Evolutionary conservation across 768 basidiomycete species (phyloP), one percentile per base, ranked within the genome.

Genomic region (Pleurotus ostreatus): DNA sequence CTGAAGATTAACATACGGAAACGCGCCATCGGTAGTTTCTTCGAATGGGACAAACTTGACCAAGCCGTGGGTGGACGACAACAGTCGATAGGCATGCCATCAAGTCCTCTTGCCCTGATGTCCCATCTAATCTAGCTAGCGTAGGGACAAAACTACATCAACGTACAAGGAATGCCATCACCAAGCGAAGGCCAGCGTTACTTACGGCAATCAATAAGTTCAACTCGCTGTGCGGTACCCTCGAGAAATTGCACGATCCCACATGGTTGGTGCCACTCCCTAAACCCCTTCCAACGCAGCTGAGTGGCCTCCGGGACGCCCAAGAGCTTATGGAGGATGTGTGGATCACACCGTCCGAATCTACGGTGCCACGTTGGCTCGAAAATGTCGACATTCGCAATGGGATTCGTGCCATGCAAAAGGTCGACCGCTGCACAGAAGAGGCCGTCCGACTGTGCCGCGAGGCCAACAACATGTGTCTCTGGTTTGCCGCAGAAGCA

Each of bases 1-100:
- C 62, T 74, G 23, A 78, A 77, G 55, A 71, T 74, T n/a, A 74
- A 70, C 48, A 71, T 76, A 5, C 57, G 68, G 8, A 71, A 70
- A 55, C 58, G 62, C 11, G 70, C 69, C 0, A 66, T 74, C 9
- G 65, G 66, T 0, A 66, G 65, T n/a, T 74, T 76, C 43, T 71
- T 71, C 30, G 72, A 74, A 44, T 72, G 70, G 68, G 72, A 76
- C 15, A 63, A 60, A n/a, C 61, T 74, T 1, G 68, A 74, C 49
- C 68, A 66, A 25, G 71, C 74, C 1, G 66, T 68, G 5, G 62
- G 69, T 2, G 66, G 72, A 2, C 37, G 58, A 4, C 60, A 70
- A 5, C 58, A 72, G 23, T 55, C 71, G 2, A 61, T 75, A 1
- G 74, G 76, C 26, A 49, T 13, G 23, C 30, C 20, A 20, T 20